Evolutionary conservation across 768 basidiomycete species (phyloP).

Genomic region (Rhizopogon vulgaris): DNA sequence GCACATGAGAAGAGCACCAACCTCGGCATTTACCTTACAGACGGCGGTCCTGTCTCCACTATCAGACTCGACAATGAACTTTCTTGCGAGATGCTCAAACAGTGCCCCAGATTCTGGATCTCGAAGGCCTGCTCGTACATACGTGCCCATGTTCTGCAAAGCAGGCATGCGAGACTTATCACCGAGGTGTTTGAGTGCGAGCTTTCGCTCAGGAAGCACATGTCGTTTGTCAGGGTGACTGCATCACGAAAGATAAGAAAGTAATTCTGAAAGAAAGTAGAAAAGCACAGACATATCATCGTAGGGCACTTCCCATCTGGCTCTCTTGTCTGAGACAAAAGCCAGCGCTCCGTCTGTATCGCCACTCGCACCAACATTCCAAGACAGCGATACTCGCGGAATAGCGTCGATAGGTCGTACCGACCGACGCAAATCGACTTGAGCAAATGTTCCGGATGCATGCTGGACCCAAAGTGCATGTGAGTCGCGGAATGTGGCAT

Average conservation of each 20-base stretch:
- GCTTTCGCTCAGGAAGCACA: slow-evolving; percentile 21
- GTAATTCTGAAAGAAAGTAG: not conserved
- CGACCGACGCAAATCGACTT: slow-evolving; percentile 65
- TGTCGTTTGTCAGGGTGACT: slow-evolving; percentile 32
- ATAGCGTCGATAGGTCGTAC: slow-evolving; percentile 63
- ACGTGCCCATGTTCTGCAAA: slow-evolving; percentile 55
- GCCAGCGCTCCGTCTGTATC: slow-evolving; percentile 47
- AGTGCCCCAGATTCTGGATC: slow-evolving; percentile 15
- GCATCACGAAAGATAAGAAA: not conserved
- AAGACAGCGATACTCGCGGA: slow-evolving; percentile 55
- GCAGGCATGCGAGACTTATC: slow-evolving; percentile 46
- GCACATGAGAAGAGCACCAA: slow-evolving; percentile 13
- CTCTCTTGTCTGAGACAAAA: slow-evolving; percentile 55
- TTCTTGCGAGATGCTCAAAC: slow-evolving; percentile 57
- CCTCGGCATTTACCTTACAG: slow-evolving; percentile 47
- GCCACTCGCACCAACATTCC: slow-evolving; percentile 37
- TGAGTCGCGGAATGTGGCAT: slow-evolving; percentile 62
- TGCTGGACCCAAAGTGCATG: slow-evolving; percentile 72
- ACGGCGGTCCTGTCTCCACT: slow-evolving; percentile 39
- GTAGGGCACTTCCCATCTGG: slow-evolving; percentile 63
- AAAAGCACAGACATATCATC: slow-evolving; percentile 63
- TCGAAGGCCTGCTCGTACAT: slow-evolving; percentile 16
- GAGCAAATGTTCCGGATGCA: slow-evolving; percentile 70
- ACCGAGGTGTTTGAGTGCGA: slow-evolving; percentile 51
- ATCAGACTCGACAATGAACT: slow-evolving; percentile 40